phyloP scores from a whole-genome alignment of 345 rosid genomes.

The Brassica nigra region DNA sequence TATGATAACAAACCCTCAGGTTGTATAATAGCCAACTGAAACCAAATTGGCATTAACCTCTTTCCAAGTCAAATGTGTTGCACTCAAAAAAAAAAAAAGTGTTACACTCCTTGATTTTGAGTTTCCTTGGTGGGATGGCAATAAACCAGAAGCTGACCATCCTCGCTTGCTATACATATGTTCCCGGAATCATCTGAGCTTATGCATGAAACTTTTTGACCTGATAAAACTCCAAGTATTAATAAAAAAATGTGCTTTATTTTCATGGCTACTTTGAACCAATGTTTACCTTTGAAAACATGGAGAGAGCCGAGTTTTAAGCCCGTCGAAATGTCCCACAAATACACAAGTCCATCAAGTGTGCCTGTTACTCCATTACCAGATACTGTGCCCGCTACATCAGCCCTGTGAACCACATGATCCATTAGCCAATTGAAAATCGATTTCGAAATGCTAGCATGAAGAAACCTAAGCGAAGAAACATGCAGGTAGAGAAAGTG shows the following conservation, averaged over 20 bases:
- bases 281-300: slow-evolving; percentile 65
- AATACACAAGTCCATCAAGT: slow-evolving; percentile 61
- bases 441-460: not conserved
- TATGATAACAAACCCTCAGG: not conserved
- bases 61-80: not conserved
- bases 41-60: not conserved
- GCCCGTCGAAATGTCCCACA: slow-evolving; percentile 79
- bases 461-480: not conserved
- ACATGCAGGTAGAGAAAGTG: slow-evolving; percentile 17
- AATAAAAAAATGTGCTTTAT: not conserved
- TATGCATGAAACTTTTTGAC: slow-evolving; percentile 63
- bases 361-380: slow-evolving; percentile 81
- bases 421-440: not conserved
- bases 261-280: not conserved
- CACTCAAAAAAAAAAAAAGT: too few relatives aligned
- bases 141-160: slow-evolving; percentile 71
- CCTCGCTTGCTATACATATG: slow-evolving; percentile 56
- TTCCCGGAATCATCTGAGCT: slow-evolving; percentile 62
- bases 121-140: slow-evolving; percentile 30
- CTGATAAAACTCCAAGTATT: slow-evolving; percentile 38
- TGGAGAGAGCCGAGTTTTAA: slow-evolving; percentile 59
- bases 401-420: slow-evolving; percentile 52
- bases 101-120: slow-evolving; percentile 6
- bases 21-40: not conserved
- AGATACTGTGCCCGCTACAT: slow-evolving; percentile 49